Percentiles rank a stretch among this genome's conserved stretches.
Conservation (phyloP, 2,329 filamentous ascomycete species). For the Aspergillus amoenus region DNA sequence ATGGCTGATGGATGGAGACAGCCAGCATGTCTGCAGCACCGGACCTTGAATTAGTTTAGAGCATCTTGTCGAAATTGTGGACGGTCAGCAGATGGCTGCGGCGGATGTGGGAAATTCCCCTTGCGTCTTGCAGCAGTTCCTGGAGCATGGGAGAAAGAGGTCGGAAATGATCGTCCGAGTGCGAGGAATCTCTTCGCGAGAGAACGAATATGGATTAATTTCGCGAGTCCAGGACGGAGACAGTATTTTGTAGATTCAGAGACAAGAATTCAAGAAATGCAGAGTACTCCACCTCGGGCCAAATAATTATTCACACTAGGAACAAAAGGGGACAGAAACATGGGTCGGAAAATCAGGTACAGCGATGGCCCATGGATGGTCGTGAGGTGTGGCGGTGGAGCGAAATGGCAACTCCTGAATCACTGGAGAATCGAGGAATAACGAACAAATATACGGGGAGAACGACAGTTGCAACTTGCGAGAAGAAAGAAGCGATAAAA, state of each 20-base stretch:
- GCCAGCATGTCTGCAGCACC: not conserved
- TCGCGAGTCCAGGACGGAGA: not conserved
- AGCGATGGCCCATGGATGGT: not conserved
- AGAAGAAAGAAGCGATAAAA: too few species aligned
- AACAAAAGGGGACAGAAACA: not conserved
- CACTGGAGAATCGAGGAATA: too few species aligned
- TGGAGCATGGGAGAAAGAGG: not conserved
- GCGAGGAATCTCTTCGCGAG: not conserved
- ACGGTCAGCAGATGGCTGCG: conserved; percentile 19
- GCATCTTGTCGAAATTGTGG: conserved; percentile 1
- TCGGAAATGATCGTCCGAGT: conserved; percentile 19
- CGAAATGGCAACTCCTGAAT: not conserved
- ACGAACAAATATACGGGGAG: too few species aligned
- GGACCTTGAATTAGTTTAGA: not conserved
- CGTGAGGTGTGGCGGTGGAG: not conserved
- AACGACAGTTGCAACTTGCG: too few species aligned
- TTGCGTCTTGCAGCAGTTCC: conserved; percentile 21
- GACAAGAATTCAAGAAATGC: too few species aligned
- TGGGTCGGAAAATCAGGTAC: not conserved
- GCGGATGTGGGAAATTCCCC: conserved; percentile 19
- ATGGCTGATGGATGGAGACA: conserved; percentile 1
- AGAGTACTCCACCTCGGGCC: not conserved
- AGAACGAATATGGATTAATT: not conserved
- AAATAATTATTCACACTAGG: not conserved
- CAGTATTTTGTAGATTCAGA: not conserved